Base-by-base conservation (phyloP, 2,329 filamentous ascomycete genomes). In the Aureobasidium namibiae region DNA sequence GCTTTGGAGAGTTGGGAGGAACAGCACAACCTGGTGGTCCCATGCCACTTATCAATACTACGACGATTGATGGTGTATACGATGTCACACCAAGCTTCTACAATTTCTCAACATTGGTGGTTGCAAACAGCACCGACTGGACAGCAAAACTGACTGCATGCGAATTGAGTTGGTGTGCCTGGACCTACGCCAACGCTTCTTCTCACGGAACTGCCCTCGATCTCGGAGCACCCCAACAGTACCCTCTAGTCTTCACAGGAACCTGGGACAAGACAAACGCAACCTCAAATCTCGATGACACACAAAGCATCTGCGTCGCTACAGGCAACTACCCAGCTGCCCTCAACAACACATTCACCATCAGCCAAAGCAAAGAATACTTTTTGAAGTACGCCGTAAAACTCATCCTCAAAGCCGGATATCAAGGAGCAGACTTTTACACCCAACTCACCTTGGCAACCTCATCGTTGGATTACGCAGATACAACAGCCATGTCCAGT, bases 321-420 rank as follows among this genome's bases (percentile, higher is more conserved):
- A 3, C 5, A 21, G 54, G 23, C 18, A 33, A 48, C 7, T 46
- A 48, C 18, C 54, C 41, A 26, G 33, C 21, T n/a, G 33, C 4
- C 0, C 18, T 57, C 1, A 57, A 48, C 42, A 39, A 38, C 6
- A 57, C 54, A 16, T 57, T 48, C 42, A 57, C 54, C 41, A 57
- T 57, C 54, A 57, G 54, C 34, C 33, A 46, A 38, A 33, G 54
- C 29, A 57, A 57, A 39, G 54, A 57, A 24, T 57, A 57, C 34
- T 57, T 57, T 31, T n/a, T 57, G 16, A 57, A 48, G 34, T 57
- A 57, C 4, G 54, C 54, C 1, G 41, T 48, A 6, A 36, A 33
- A n/a, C n/a, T 57, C 16, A 48, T 57, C 16, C 42, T 57, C 41
- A 57, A 57, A 48, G 54, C 54, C 14, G 54, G 54, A 16, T 57